Base-by-base conservation (phyloP, 352 stramenopile species). In the Phytophthora pisi region DNA sequence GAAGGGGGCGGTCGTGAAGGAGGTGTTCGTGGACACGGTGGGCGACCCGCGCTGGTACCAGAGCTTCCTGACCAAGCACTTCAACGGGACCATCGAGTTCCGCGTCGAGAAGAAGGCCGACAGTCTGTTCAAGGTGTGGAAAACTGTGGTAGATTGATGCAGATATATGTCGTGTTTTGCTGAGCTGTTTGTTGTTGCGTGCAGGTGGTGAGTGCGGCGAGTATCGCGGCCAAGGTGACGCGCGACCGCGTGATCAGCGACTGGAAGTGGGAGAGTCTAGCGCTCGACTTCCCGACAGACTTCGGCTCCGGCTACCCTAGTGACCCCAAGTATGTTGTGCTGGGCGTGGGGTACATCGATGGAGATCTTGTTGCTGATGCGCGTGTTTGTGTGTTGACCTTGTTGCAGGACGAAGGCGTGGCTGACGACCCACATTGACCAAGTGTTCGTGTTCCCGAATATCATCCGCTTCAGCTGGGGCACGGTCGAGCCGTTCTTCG, bases 51-150 rank as follows among this genome's bases (percentile, higher is more conserved):
- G 84, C 4, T 91, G 77, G 70, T 99, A 99, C 67, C 82, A 96
- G 79, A 88, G 59, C 18, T 97, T 96, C 68, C 73, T 99, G 49
- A 96, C 96, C 51, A 95, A 96, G 66, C 83, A 96, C 51, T 97
- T 96, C 57, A 76, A 90, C 45, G 86, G 87, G 24, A 84, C 74
- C 23, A 98, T 98, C 71, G 74, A 91, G 59, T 98, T 99, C 69
- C 84, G 92, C 36, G 96, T 98, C n/a, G 92, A 97, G 71, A 98
- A 97, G 81, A 98, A 98, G 66, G 96, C 96, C 20, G 96, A 99
- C 76, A 97, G 93, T 60, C 87, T 98, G 9, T 98, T 98, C 86
- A 97, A 97, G 75, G 91, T 92, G 24, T 23, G 24, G 1, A 3
- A 28, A 45, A 0, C 15, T 18, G 5, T 51, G 24, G 15, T 31